phyloP scores from a whole-genome alignment of 2,329 filamentous ascomycete species.

The Fusarium penzigii region DNA sequence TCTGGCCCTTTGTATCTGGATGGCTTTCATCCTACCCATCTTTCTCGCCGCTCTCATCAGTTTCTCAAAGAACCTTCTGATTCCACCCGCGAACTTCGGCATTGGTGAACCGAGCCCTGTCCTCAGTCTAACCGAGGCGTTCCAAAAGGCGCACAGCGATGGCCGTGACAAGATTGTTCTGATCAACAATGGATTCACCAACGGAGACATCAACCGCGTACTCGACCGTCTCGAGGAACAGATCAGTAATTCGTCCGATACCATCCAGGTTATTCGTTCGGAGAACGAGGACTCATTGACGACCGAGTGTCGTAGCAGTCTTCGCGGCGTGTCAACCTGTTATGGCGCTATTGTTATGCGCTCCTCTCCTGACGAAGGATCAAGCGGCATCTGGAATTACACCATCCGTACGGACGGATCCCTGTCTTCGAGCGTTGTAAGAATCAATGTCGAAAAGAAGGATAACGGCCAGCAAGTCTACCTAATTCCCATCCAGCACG shows the following conservation, averaged over 20 bases:
- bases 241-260: constrained; percentile 53
- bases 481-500: constrained; percentile 74
- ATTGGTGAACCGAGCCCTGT: constrained; percentile 65
- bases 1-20: constrained; percentile 50
- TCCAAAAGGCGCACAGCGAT: constrained; percentile 53
- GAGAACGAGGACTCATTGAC: constrained; percentile 59
- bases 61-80: constrained; percentile 81
- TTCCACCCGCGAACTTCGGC: constrained; percentile 74
- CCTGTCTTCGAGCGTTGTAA: constrained; percentile 55
- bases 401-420: constrained; percentile 76
- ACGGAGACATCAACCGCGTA: constrained; percentile 71
- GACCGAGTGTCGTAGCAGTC: constrained; percentile 61
- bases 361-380: constrained; percentile 72
- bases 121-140: constrained; percentile 63
- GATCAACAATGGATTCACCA: constrained; percentile 70
- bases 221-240: constrained; percentile 63
- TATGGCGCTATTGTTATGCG: constrained; percentile 75
- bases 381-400: constrained; percentile 76
- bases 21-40: constrained; percentile 61
- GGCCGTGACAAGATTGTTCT: constrained; percentile 73
- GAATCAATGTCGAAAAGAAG: constrained; percentile 63
- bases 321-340: constrained; percentile 69
- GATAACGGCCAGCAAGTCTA: constrained; percentile 79
- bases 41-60: constrained; percentile 60
- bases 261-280: constrained; percentile 57